A percentile compares a stretch with the other conserved stretches of the same genome.
These are phyloP conservation scores for Amanita fuliginea DNA, from an alignment of 768 basidiomycete species.

Conservation along the genomic window DNA sequence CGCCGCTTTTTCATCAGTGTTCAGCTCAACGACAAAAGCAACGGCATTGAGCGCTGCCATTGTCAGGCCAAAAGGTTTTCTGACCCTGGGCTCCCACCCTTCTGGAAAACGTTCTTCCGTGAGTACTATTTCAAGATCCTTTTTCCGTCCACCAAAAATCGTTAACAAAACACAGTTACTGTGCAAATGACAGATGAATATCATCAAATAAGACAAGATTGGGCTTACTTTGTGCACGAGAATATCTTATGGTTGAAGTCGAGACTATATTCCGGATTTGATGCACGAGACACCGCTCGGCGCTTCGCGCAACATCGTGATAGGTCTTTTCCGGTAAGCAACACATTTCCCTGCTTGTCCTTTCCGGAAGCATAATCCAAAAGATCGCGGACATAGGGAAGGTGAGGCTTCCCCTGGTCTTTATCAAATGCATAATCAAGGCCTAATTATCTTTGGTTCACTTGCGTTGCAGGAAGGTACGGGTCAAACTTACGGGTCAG, in stretches of 20 bases:
- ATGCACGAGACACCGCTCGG: slow-evolving; percentile 24
- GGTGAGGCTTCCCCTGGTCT: slow-evolving; percentile 25
- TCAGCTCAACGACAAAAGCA: slow-evolving; percentile 28
- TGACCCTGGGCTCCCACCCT: slow-evolving; percentile 58
- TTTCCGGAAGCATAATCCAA: slow-evolving; percentile 31
- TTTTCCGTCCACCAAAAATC: slow-evolving; percentile 56
- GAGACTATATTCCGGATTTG: slow-evolving; percentile 31
- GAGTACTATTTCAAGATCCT: slow-evolving; percentile 44
- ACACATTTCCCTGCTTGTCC: slow-evolving; percentile 15
- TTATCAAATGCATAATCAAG: slow-evolving; percentile 31
- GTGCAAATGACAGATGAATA: not conserved
- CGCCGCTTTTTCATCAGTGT: slow-evolving; percentile 20
- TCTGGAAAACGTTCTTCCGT: slow-evolving; percentile 60
- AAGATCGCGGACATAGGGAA: slow-evolving; percentile 26
- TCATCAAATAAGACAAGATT: not conserved
- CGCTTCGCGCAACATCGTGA: slow-evolving; percentile 29
- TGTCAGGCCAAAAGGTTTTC: slow-evolving; percentile 47
- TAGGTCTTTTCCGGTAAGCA: slow-evolving; percentile 30
- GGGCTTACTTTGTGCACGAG: slow-evolving; percentile 30
- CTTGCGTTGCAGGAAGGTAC: not conserved
- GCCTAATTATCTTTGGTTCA: slow-evolving; percentile 24
- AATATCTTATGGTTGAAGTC: slow-evolving; percentile 25
- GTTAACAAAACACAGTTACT: slow-evolving; percentile 55
- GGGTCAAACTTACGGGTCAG: slow-evolving; percentile 40
- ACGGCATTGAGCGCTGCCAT: slow-evolving; percentile 42